Evolutionary conservation across 208 protist species (phyloP).

Genomic region (Naegleria lovaniensis): DNA sequence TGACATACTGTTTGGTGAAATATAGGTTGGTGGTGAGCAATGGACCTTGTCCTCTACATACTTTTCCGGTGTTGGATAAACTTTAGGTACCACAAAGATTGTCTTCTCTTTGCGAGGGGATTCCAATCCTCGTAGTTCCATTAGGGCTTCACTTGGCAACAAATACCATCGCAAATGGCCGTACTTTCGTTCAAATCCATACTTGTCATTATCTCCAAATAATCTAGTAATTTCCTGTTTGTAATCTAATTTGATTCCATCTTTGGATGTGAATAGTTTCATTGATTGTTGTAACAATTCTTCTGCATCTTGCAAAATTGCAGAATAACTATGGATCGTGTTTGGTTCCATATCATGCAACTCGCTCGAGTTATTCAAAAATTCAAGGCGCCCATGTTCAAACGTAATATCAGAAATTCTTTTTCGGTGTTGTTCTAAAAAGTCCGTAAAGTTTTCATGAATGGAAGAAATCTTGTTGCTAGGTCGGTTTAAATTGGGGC

Average conservation of each 20-base stretch:
- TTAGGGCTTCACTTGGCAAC: background rate
- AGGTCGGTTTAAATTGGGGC: too few species aligned
- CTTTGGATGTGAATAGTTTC: background rate
- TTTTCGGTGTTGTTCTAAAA: background rate
- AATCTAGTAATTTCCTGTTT: background rate
- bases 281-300: background rate
- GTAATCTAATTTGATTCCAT: background rate
- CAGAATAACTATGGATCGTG: background rate
- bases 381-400: background rate
- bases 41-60: too few species aligned
- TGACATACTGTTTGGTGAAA: too few species aligned
- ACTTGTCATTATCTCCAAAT: background rate
- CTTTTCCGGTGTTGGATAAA: too few species aligned
- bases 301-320: background rate
- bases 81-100: too few species aligned
- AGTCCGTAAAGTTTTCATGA: background rate
- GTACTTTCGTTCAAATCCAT: background rate
- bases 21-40: too few species aligned
- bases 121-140: background rate
- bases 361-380: background rate
- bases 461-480: background rate
- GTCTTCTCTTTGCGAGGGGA: too few species aligned
- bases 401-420: background rate
- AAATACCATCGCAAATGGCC: background rate
- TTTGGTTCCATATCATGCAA: background rate